A percentile compares a stretch with the other conserved stretches of the same genome.
Evolutionary conservation across 164 flowering plant species (phyloP).

Genomic region (Houttuynia cordata): DNA sequence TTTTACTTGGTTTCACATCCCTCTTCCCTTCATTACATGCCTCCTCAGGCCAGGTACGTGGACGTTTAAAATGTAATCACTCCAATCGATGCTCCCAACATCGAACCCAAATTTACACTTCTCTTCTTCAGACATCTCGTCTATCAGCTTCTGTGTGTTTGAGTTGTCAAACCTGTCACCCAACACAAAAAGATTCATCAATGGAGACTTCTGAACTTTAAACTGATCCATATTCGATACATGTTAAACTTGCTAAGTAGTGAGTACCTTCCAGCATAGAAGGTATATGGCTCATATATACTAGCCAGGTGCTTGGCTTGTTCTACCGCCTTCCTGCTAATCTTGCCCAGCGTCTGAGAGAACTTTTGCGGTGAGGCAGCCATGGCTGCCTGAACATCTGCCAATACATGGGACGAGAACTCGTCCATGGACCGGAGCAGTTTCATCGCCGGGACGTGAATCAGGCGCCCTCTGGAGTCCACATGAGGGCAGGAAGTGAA

Average conservation of each 20-base stretch:
- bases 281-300: conserved; percentile 45
- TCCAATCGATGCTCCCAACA: conserved; percentile 73
- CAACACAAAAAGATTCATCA: background rate
- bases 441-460: conserved; percentile 56
- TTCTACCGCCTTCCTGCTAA: conserved; percentile 51
- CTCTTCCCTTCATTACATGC: conserved; percentile 85
- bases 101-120: conserved; percentile 56
- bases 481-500: conserved; percentile 50
- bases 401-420: conserved; percentile 57
- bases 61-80: conserved; percentile 64
- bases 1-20: conserved; percentile 9
- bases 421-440: conserved; percentile 65
- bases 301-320: conserved; percentile 74
- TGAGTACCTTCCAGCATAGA: conserved; percentile 46
- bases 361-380: conserved; percentile 22
- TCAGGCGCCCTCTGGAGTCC: conserved; percentile 56
- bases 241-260: background rate
- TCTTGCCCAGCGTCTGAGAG: conserved; percentile 32
- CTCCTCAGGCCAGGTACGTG: conserved; percentile 81
- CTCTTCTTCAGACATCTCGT: conserved; percentile 72
- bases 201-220: background rate
- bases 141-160: conserved; percentile 49
- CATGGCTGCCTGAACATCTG: conserved; percentile 29
- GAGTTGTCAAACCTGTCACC: conserved; percentile 49
- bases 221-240: background rate